Base-by-base conservation (phyloP, 352 stramenopile genomes). In the Blastocystis sp. region DNA sequence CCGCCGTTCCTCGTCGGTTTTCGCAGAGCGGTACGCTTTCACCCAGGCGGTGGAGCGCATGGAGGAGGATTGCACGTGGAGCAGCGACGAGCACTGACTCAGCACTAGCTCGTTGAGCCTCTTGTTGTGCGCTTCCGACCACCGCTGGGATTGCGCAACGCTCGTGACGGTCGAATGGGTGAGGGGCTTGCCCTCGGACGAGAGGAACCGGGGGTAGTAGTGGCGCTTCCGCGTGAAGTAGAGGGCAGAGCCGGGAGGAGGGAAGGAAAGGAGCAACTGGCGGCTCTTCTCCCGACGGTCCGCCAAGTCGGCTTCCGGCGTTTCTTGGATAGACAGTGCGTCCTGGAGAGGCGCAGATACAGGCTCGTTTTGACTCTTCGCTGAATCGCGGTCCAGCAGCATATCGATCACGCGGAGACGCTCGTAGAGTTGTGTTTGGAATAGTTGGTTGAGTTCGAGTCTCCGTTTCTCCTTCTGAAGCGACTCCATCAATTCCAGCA, bases 151-250 rank as follows among this genome's bases (percentile, higher is more conserved):
- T 0, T 53, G 59, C 1, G 69, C 17, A 2, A 59, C 41, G 21
- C 66, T 53, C 53, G 65, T 84, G 0, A 43, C 48, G 41, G 60
- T 59, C 53, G 38, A 11, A 7, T 59, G 17, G 23, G 53, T 67
- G 19, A 84, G 61, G 14, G 56, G n/a, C 7, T 66, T 84, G 14
- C 74, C 74, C 5, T 84, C 74, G 2, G 59, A 23, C 7, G 74
- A 70, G 1, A 84, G 2, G 45, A 84, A 69, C 10, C 52, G 74
- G 17, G 53, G 74, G 34, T 70, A 69, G 11, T 38, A 38, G 28
- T 34, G 38, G 7, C 34, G 41, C 61, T 84, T 66, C 11, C 52
- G 74, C n/a, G 74, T 59, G 66, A 84, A 84, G 56, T 67, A 84
- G 45, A 19, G 56, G 28, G 56, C 45, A 19, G 34, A 48, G n/a